A percentile compares a stretch with the other conserved stretches of the same genome.
phyloP scores from a whole-genome alignment of 768 basidiomycete species.

The Lactifluus echinatus region DNA sequence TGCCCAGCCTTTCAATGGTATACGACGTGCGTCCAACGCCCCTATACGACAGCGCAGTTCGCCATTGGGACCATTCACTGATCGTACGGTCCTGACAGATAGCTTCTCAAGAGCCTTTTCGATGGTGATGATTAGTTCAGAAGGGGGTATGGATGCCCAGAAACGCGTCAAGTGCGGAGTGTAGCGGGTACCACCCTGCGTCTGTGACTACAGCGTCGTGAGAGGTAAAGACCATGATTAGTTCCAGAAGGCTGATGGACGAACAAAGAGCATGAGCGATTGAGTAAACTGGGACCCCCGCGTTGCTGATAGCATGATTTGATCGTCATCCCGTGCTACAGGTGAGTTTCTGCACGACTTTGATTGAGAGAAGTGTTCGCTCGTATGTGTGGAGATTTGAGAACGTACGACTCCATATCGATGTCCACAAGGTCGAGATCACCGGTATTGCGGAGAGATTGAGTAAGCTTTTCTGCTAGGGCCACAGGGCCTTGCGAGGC shows the following conservation, averaged over 20 bases:
- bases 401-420: constrained; percentile 32
- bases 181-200: constrained; percentile 64
- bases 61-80: constrained; percentile 24
- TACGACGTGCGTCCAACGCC: constrained; percentile 54
- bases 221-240: neutral
- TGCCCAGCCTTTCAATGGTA: constrained; percentile 66
- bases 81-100: constrained; percentile 27
- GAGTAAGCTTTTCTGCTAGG: constrained; percentile 64
- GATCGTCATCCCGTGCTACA: constrained; percentile 48
- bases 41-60: constrained; percentile 41
- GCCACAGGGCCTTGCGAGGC: constrained; percentile 40
- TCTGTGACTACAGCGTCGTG: constrained; percentile 57
- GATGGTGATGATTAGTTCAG: constrained; percentile 43
- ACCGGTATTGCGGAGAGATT: constrained; percentile 57
- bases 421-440: constrained; percentile 70
- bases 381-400: neutral
- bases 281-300: constrained; percentile 71
- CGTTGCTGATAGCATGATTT: constrained; percentile 48
- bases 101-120: constrained; percentile 42
- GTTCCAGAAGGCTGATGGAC: constrained; percentile 25
- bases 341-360: constrained; percentile 21
- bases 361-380: neutral
- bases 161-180: constrained; percentile 74
- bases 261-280: constrained; percentile 70
- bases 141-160: constrained; percentile 54